These are phyloP conservation scores for Tulasnella sp. DNA, from an alignment of 768 basidiomycete species.

Conservation along the genomic window DNA sequence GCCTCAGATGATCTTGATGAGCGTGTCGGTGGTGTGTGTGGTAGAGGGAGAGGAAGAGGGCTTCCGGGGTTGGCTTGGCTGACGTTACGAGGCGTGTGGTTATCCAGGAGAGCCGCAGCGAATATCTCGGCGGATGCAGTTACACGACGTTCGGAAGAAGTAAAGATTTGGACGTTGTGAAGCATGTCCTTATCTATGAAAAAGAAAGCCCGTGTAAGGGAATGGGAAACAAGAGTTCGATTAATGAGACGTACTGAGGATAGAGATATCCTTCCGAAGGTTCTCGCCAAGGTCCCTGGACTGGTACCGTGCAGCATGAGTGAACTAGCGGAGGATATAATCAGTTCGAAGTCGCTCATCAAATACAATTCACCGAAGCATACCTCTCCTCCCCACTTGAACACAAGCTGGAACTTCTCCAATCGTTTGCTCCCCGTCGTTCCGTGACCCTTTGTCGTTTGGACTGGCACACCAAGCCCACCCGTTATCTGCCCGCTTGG, in stretches of 20 bases:
- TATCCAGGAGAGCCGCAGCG: constrained; percentile 72
- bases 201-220: constrained; percentile 8
- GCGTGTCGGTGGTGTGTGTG: constrained; percentile 30
- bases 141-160: constrained; percentile 92
- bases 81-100: constrained; percentile 4
- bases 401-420: constrained; percentile 89
- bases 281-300: constrained; percentile 93
- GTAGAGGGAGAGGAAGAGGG: constrained; percentile 16
- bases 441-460: background rate
- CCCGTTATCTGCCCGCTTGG: background rate
- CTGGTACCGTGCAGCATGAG: constrained; percentile 94
- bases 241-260: constrained; percentile 78
- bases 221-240: background rate
- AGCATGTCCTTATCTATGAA: constrained; percentile 80
- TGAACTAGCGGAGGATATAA: constrained; percentile 53
- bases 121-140: constrained; percentile 98
- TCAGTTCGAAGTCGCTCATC: too few species aligned
- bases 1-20: constrained; percentile 29
- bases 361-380: constrained; percentile 15
- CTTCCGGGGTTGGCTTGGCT: constrained; percentile 2
- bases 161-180: constrained; percentile 93
- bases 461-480: background rate
- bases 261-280: constrained; percentile 90
- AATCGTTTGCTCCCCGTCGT: constrained; percentile 49
- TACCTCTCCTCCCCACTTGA: constrained; percentile 98